Conservation (phyloP, 2,329 filamentous ascomycete genomes). For the Graphilbum fragrans region DNA sequence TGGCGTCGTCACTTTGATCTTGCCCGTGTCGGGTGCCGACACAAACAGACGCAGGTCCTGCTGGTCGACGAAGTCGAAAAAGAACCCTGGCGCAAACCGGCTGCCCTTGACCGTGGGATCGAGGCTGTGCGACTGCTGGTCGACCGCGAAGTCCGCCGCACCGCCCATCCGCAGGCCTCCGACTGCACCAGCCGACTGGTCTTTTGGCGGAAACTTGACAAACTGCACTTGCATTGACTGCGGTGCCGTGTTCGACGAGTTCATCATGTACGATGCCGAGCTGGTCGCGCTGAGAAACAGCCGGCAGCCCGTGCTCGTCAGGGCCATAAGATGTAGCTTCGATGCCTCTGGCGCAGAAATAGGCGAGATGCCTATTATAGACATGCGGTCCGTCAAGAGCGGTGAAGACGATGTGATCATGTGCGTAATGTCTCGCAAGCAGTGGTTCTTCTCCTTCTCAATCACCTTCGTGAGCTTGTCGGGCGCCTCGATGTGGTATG, state of each 20-base stretch:
- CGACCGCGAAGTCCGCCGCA: conserved; percentile 27
- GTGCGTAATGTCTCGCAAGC: conserved; percentile 66
- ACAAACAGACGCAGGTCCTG: conserved; percentile 52
- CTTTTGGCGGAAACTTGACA: conserved; percentile 77
- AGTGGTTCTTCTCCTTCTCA: conserved; percentile 50
- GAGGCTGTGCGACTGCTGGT: conserved; percentile 36
- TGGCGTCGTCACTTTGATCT: conserved; percentile 52
- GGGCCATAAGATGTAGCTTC: conserved; percentile 78
- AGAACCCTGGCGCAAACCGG: conserved; percentile 77
- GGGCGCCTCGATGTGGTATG: conserved; percentile 69
- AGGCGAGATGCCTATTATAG: conserved; percentile 74
- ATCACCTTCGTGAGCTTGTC: conserved; percentile 51
- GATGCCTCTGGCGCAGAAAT: conserved; percentile 70
- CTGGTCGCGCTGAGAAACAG: conserved; percentile 87
- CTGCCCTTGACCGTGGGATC: conserved; percentile 37
- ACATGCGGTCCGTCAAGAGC: conserved; percentile 56
- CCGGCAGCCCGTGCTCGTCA: conserved; percentile 81
- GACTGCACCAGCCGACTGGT: conserved; percentile 15
- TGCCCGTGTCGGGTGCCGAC: conserved; percentile 75
- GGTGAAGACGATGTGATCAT: conserved; percentile 67
- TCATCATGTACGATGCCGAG: conserved; percentile 54
- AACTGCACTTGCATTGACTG: conserved; percentile 97
- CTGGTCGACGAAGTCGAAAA: conserved; percentile 61
- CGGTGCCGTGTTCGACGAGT: conserved; percentile 52
- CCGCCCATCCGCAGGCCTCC: conserved; percentile 8